A percentile compares a stretch with the other conserved stretches of the same genome.
Evolutionary conservation across 768 basidiomycete species (phyloP).

Genomic region (Leccinum sublutescens): DNA sequence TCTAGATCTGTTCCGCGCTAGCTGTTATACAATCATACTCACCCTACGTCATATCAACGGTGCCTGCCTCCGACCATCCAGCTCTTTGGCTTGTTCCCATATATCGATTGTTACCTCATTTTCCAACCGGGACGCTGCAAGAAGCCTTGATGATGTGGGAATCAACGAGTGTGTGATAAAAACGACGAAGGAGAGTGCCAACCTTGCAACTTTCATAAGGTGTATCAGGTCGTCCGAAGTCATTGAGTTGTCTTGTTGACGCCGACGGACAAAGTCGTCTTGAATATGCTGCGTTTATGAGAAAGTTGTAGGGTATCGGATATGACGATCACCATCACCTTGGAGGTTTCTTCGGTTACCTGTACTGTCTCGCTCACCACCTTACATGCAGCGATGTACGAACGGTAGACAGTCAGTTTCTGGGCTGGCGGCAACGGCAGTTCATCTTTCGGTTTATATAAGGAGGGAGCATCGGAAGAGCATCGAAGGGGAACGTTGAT

Average conservation of each 20-base stretch:
- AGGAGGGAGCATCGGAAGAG: constrained; percentile 21
- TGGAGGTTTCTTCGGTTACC: constrained; percentile 54
- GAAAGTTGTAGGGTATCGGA: neutral
- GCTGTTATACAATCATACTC: neutral
- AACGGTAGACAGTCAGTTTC: constrained; percentile 54
- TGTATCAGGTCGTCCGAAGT: constrained; percentile 64
- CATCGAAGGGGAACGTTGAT: constrained; percentile 50
- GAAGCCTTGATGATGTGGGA: constrained; percentile 41
- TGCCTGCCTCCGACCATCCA: constrained; percentile 48
- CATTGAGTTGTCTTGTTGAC: constrained; percentile 37
- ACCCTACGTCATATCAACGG: constrained; percentile 12
- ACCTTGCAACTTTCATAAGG: constrained; percentile 72
- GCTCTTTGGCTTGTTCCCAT: constrained; percentile 64
- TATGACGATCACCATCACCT: constrained; percentile 39
- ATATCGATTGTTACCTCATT: constrained; percentile 51
- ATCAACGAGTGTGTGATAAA: constrained; percentile 1
- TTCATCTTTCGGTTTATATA: constrained; percentile 51
- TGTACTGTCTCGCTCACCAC: constrained; percentile 44
- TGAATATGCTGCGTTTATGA: constrained; percentile 59
- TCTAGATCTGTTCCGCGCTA: constrained; percentile 1
- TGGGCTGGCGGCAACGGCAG: constrained; percentile 47
- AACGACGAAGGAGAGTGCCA: constrained; percentile 14
- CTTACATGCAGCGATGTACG: constrained; percentile 60
- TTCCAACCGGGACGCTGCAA: constrained; percentile 61
- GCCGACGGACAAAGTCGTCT: constrained; percentile 61